Evolutionary conservation across 2,329 filamentous ascomycete species (phyloP).

Genomic region (Ophidiomyces ophidiicola): DNA sequence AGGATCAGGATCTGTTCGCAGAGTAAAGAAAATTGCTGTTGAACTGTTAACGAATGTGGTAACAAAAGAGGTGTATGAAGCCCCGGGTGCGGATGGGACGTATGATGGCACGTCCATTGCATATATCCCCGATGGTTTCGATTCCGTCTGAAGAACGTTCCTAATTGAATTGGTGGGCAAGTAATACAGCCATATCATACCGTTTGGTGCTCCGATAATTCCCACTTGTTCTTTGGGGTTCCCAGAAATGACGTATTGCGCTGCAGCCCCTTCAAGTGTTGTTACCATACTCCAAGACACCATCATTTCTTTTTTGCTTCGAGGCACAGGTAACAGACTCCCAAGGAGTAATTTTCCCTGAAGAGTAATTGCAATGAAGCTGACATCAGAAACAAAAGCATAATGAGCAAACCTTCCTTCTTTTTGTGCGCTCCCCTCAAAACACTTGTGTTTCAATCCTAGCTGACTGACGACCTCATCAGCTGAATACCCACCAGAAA

Average conservation of each 20-base stretch:
- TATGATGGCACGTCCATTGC: conserved; percentile 14
- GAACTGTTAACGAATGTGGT: conserved; percentile 6
- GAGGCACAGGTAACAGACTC: conserved; percentile 13
- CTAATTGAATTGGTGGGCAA: conserved; percentile 23
- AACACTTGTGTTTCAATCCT: not conserved
- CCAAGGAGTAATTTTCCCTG: conserved; percentile 26
- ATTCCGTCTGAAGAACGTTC: conserved; percentile 19
- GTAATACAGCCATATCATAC: conserved; percentile 26
- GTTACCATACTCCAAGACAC: conserved; percentile 23
- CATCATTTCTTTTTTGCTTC: conserved; percentile 9
- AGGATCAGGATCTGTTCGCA: not conserved
- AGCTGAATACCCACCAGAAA: conserved; percentile 6
- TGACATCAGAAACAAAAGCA: conserved; percentile 26
- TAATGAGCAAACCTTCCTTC: conserved; percentile 21
- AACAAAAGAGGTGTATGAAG: conserved; percentile 7
- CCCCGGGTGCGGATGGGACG: not conserved
- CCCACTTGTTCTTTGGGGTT: conserved; percentile 23
- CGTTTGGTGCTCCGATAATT: conserved; percentile 26
- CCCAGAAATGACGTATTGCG: conserved; percentile 23
- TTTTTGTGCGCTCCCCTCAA: conserved; percentile 5
- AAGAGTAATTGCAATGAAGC: conserved; percentile 24
- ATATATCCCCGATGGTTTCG: conserved; percentile 23
- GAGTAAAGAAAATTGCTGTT: conserved; percentile 3
- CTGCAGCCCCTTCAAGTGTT: conserved; percentile 22
- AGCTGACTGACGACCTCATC: conserved; percentile 2